Evolutionary conservation across 208 protist genomes (phyloP).

Genomic region (Wallacemonas sp.): DNA sequence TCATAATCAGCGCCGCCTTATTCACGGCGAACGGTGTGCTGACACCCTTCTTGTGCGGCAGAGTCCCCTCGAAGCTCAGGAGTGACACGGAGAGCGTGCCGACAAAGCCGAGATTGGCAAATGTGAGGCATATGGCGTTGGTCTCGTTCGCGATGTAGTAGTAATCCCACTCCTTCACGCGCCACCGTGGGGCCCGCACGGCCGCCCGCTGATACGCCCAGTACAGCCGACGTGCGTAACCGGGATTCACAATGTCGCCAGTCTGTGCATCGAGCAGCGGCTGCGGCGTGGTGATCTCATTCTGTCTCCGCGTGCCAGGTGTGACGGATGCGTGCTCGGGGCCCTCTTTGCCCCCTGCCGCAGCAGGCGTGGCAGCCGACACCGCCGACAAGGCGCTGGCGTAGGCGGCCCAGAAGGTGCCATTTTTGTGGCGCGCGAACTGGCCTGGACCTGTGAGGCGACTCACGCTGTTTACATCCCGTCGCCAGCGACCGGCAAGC

Average conservation of each 20-base stretch:
- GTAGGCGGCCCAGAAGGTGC: neutral
- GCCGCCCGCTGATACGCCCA: neutral
- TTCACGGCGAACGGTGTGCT: neutral
- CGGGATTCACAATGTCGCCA: neutral
- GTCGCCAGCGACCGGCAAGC: neutral
- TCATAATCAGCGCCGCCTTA: neutral
- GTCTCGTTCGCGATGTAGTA: conserved; percentile 3
- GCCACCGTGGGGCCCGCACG: neutral
- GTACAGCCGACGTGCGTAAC: neutral
- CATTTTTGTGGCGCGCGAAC: neutral
- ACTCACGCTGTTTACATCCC: neutral
- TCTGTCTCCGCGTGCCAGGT: too few species aligned
- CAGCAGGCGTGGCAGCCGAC: neutral
- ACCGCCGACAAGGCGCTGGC: neutral
- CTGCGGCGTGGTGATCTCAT: neutral
- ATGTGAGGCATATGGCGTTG: neutral
- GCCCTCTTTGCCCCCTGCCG: too few species aligned
- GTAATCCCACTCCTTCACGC: conserved; percentile 1
- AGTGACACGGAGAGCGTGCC: neutral
- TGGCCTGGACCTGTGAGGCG: neutral
- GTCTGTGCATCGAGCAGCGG: neutral
- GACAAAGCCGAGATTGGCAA: neutral
- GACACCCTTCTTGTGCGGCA: neutral
- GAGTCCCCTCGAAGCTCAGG: neutral
- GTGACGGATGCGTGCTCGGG: too few species aligned